These are phyloP conservation scores for Trichaptum fuscoviolaceum DNA, from an alignment of 768 basidiomycete species.

Conservation along the genomic window DNA sequence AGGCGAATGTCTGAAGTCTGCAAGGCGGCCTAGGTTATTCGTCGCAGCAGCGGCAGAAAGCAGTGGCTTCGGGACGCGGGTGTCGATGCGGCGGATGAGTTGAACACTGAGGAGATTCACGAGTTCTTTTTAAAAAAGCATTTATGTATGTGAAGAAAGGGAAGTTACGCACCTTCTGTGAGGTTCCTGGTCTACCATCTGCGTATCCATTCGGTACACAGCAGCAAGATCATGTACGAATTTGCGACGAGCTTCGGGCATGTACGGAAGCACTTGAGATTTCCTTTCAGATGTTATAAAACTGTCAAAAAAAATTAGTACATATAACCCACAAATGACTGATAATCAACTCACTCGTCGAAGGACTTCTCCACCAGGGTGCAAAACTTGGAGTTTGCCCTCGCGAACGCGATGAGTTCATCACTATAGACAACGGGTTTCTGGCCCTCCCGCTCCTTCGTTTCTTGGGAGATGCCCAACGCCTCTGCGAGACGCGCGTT, in stretches of 20 bases:
- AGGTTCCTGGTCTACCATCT: constrained; percentile 90
- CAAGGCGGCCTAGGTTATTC: constrained; percentile 54
- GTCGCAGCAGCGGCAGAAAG: constrained; percentile 46
- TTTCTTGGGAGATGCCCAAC: constrained; percentile 68
- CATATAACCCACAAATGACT: constrained; percentile 11
- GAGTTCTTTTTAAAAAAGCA: neutral
- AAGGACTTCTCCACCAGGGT: constrained; percentile 75
- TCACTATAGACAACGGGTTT: constrained; percentile 48
- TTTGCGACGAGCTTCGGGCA: constrained; percentile 73
- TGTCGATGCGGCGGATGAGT: constrained; percentile 76
- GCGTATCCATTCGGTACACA: constrained; percentile 76
- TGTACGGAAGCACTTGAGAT: constrained; percentile 71
- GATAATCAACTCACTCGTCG: constrained; percentile 51
- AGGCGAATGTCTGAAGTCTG: constrained; percentile 41
- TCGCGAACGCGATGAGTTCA: constrained; percentile 59
- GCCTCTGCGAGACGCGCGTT: constrained; percentile 90
- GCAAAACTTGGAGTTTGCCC: constrained; percentile 61
- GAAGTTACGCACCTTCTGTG: constrained; percentile 47
- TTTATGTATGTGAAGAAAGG: neutral
- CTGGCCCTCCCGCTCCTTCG: constrained; percentile 28
- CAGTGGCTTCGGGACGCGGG: constrained; percentile 67
- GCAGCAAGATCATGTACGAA: constrained; percentile 79
- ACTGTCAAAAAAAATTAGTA: constrained; percentile 28
- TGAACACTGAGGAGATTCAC: constrained; percentile 50
- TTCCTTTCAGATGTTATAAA: constrained; percentile 64